Evolutionary conservation across 345 rosid genomes (phyloP).

Genomic region (Cardamine chenopodiifolia): DNA sequence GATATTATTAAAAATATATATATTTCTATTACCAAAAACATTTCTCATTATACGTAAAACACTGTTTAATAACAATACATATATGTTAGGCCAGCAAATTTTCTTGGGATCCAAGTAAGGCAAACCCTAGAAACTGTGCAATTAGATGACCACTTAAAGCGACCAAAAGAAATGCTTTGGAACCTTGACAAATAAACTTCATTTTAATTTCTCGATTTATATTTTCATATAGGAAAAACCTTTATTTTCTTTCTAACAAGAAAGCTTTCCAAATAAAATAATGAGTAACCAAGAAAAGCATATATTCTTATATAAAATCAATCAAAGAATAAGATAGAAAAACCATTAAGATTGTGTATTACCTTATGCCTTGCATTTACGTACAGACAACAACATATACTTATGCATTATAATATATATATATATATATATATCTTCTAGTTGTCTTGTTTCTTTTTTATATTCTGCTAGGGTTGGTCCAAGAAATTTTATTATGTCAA

Average conservation of each 20-base stretch:
- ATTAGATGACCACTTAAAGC: background rate
- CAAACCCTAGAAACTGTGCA: background rate
- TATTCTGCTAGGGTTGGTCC: background rate
- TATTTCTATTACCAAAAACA: too few species aligned
- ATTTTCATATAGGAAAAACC: background rate
- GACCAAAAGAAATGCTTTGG: background rate
- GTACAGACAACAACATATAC: background rate
- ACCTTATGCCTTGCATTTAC: background rate
- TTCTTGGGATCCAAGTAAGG: background rate
- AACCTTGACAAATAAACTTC: background rate
- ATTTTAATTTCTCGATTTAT: background rate
- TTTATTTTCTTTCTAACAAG: background rate
- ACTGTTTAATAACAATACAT: too few species aligned
- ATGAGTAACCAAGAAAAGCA: conserved; percentile 4
- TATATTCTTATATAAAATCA: background rate
- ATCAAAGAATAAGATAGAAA: background rate
- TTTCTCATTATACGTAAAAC: too few species aligned
- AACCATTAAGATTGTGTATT: background rate
- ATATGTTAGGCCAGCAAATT: too few species aligned
- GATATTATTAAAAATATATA: too few species aligned
- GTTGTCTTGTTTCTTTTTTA: background rate
- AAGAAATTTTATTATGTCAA: background rate
- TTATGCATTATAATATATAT: background rate
- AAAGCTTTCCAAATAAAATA: background rate
- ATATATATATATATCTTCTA: background rate